These are phyloP conservation scores for Pleurotus pulmonarius DNA, from an alignment of 768 basidiomycete genomes.

Conservation along the genomic window DNA sequence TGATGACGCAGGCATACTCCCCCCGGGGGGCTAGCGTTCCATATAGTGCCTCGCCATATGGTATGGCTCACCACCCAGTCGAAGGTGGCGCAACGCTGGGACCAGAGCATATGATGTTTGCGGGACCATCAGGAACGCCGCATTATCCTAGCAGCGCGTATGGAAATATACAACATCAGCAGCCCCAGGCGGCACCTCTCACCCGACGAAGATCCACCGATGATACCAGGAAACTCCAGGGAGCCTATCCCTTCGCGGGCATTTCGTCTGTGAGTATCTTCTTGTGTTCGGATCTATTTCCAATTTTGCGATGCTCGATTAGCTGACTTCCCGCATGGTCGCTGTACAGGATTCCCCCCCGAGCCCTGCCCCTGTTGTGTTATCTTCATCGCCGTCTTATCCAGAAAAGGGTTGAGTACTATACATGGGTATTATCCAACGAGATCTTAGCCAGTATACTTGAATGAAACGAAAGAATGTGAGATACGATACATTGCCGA, in stretches of 20 bases:
- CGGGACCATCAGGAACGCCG: conserved; percentile 5
- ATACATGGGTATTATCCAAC: too few relatives aligned
- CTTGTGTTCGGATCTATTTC: neutral
- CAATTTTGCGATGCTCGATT: neutral
- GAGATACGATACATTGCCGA: too few relatives aligned
- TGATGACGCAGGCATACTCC: neutral
- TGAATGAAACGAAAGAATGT: too few relatives aligned
- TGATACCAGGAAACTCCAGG: neutral
- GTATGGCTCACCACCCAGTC: neutral
- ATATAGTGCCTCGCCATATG: conserved; percentile 6
- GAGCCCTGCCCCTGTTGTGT: neutral
- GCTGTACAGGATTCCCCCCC: neutral
- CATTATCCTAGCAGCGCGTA: conserved; percentile 3
- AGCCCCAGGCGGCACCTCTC: neutral
- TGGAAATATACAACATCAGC: neutral
- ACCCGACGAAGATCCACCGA: conserved; percentile 2
- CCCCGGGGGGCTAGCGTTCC: neutral
- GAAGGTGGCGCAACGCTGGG: neutral
- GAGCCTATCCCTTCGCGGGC: conserved; percentile 1
- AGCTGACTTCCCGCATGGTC: neutral
- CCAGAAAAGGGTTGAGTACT: neutral
- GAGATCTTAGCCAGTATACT: too few relatives aligned
- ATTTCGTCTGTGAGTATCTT: neutral
- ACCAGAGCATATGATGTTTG: conserved; percentile 2
- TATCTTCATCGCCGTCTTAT: neutral